Conservation (phyloP, 2,329 filamentous ascomycete genomes). For the Helminthosporium solani region DNA sequence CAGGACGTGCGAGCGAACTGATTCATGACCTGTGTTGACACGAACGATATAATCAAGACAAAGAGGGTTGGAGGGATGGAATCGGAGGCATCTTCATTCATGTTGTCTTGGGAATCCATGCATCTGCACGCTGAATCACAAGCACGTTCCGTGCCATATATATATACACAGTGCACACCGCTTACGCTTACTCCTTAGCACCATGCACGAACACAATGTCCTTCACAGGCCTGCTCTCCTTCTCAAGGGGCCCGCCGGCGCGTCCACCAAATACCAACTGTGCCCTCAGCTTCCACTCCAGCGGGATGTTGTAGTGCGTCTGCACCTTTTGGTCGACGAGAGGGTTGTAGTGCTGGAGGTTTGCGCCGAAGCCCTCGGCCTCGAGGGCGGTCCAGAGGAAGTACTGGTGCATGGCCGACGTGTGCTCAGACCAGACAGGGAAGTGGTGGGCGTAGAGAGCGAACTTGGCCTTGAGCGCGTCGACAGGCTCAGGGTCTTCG, state of each 20-base stretch:
- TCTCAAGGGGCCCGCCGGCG: constrained; percentile 55
- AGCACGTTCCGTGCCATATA: background rate
- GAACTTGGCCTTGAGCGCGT: constrained; percentile 67
- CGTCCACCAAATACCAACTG: constrained; percentile 80
- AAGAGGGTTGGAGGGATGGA: too few relatives aligned
- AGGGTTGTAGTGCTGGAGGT: constrained; percentile 93
- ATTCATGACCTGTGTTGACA: too few relatives aligned
- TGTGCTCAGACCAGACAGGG: constrained; percentile 73
- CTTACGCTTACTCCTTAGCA: constrained; percentile 22
- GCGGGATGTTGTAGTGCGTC: constrained; percentile 68
- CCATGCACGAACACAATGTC: constrained; percentile 56
- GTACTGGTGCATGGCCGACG: constrained; percentile 79
- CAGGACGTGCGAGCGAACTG: too few relatives aligned
- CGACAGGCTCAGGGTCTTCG: constrained; percentile 70
- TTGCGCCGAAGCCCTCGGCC: constrained; percentile 80
- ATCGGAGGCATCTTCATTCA: too few relatives aligned
- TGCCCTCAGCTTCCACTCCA: constrained; percentile 73
- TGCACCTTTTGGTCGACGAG: constrained; percentile 73
- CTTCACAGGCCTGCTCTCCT: constrained; percentile 63
- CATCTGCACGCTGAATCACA: too few relatives aligned
- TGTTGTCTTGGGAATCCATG: too few relatives aligned
- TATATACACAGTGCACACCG: too few relatives aligned
- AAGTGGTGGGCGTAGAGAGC: constrained; percentile 77
- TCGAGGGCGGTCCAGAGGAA: constrained; percentile 79
- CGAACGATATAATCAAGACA: too few relatives aligned